Conservation (phyloP, 257 asterid genomes). For the Przewalskia tangutica region DNA sequence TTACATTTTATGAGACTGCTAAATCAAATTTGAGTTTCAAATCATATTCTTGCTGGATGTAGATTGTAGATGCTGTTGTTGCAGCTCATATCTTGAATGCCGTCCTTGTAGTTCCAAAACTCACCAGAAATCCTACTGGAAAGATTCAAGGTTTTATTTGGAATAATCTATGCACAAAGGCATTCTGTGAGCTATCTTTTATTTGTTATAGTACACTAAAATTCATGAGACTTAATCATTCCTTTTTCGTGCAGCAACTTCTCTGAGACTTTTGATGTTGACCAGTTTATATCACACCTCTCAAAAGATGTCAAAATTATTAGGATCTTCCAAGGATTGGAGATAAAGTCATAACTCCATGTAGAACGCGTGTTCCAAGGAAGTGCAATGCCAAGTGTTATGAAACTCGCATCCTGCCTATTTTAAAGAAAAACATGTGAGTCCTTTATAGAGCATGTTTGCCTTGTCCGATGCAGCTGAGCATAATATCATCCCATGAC, state of each 20-base stretch:
- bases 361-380: conserved; percentile 50
- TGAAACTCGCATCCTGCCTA: conserved; percentile 50
- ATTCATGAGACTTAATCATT: neutral
- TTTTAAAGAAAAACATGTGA: conserved; percentile 43
- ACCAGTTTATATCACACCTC: conserved; percentile 40
- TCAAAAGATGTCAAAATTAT: conserved; percentile 45
- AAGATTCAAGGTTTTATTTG: conserved; percentile 48
- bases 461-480: neutral
- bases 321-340: conserved; percentile 35
- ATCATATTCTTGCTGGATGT: conserved; percentile 8
- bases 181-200: neutral
- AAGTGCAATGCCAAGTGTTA: conserved; percentile 54
- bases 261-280: conserved; percentile 61
- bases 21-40: neutral
- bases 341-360: conserved; percentile 30
- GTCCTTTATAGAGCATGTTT: conserved; percentile 11
- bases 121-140: conserved; percentile 75
- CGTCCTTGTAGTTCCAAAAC: conserved; percentile 54
- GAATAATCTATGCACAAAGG: neutral
- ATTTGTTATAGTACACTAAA: neutral
- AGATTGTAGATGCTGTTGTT: conserved; percentile 81
- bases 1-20: neutral
- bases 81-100: conserved; percentile 71
- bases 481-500: neutral
- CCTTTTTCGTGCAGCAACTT: conserved; percentile 47